Conservation (phyloP, 495 filamentous ascomycete species). For the Chaetomium cochliodes region DNA sequence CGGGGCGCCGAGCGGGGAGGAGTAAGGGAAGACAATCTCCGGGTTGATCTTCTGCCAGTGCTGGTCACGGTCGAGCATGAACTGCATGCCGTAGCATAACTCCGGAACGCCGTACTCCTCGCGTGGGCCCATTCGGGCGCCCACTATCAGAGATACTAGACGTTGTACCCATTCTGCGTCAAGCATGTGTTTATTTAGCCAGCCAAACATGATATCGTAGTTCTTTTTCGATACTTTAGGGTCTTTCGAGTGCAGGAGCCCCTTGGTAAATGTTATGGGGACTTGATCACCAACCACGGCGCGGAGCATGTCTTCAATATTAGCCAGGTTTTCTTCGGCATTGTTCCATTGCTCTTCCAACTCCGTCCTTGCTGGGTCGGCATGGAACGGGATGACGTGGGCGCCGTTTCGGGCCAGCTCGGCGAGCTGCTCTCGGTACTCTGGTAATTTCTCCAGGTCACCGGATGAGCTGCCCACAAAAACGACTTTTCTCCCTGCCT, state of each 20-base stretch:
- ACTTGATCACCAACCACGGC: constrained; percentile 26
- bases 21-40: constrained; percentile 31
- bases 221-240: constrained; percentile 13
- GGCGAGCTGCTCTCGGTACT: constrained; percentile 34
- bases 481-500: constrained; percentile 65
- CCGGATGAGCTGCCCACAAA: constrained; percentile 67
- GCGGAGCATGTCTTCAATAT: constrained; percentile 43
- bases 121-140: constrained; percentile 20
- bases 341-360: constrained; percentile 33
- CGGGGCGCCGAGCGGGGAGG: constrained; percentile 29
- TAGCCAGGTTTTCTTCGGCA: constrained; percentile 41
- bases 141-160: constrained; percentile 32
- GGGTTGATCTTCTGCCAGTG: constrained; percentile 29
- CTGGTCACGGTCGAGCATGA: constrained; percentile 30
- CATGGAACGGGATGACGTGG: constrained; percentile 36
- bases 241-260: constrained; percentile 20
- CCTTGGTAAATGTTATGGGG: constrained; percentile 23
- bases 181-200: constrained; percentile 27
- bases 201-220: neutral
- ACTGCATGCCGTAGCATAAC: constrained; percentile 27
- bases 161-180: constrained; percentile 40
- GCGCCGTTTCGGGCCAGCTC: constrained; percentile 37
- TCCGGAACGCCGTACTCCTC: constrained; percentile 18
- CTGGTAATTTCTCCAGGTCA: constrained; percentile 33
- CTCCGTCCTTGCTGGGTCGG: neutral